Base-by-base conservation (phyloP, 2,329 filamentous ascomycete genomes). In the Fusarium staphyleae region DNA sequence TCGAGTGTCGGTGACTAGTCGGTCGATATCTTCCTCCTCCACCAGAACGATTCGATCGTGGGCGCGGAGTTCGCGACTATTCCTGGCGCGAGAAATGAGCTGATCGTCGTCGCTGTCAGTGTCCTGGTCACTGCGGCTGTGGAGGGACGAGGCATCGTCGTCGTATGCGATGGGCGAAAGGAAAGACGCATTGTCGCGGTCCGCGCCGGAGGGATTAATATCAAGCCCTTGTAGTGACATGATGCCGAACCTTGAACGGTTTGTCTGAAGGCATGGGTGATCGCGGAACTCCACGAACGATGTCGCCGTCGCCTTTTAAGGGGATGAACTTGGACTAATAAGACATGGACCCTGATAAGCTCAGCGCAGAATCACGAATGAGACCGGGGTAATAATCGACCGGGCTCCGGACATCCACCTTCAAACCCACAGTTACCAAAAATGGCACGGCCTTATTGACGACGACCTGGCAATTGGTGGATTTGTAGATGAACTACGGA, bases 71-170 rank as follows among this genome's bases (percentile, higher is more conserved):
- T 92, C 89, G 48, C 82, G 77, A 67, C 87, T 90, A 60, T 86
- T 89, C 40, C 88, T 82, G 28, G 86, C 86, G 8, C 82, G 82
- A 52, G 81, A 77, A 57, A 89, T 76, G 46, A 90, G 78, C 66
- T 89, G 79, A 70, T 91, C 87, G 71, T 91, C 88, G 62, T 91
- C 88, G 73, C 86, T 89, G 69, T 91, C 88, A 51, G 85, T 88
- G 68, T 91, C 88, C 70, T 90, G 87, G 67, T 89, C 87, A 75
- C 82, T 86, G 57, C 83, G 82, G 65, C 81, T 86, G 66, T 86
- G 82, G 34, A 90, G 74, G 6, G 87, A 89, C 11, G 83, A 76
- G 46, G 85, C 86, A 71, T 91, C 88, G 65, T 87, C 86, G 62
- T 90, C 87, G 76, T 88, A 88, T 40, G 78, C 80, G 56, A 77